Percentiles rank a stretch among this genome's conserved stretches.
Conservation (phyloP, 164 flowering plant species). For the Warburgia ugandensis region DNA sequence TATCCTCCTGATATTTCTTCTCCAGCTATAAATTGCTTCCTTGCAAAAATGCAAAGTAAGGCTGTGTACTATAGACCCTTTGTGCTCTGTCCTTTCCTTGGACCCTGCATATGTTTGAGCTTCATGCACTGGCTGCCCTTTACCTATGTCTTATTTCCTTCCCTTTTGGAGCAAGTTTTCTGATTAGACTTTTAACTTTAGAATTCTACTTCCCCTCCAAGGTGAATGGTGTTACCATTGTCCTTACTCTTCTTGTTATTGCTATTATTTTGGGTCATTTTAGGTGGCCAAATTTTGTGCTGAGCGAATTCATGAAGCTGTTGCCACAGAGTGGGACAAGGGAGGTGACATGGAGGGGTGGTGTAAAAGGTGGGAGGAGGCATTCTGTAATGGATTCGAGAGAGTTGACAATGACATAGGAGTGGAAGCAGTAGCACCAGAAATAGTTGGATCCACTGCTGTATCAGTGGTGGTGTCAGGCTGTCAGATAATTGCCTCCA, state of each 20-base stretch:
- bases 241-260: neutral
- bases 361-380: constrained; percentile 51
- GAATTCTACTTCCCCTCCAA: no score
- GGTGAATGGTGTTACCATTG: no score
- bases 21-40: no score
- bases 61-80: no score
- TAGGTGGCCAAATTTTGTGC: constrained; percentile 66
- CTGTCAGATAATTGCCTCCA: constrained; percentile 62
- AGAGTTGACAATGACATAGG: constrained; percentile 40
- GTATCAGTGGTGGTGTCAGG: constrained; percentile 52
- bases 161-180: no score
- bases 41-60: no score
- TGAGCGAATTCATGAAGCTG: constrained; percentile 44
- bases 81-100: no score
- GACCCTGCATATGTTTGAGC: no score
- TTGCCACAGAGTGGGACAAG: constrained; percentile 49
- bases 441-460: constrained; percentile 76
- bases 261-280: neutral
- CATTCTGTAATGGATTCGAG: constrained; percentile 38
- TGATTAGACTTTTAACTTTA: no score
- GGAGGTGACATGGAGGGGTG: constrained; percentile 34
- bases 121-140: no score
- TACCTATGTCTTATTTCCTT: no score
- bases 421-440: constrained; percentile 33
- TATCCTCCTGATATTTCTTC: no score